Evolutionary conservation across 1,284 basidiomycete species (phyloP).

Genomic region (Neotropicomus parvogracilis): DNA sequence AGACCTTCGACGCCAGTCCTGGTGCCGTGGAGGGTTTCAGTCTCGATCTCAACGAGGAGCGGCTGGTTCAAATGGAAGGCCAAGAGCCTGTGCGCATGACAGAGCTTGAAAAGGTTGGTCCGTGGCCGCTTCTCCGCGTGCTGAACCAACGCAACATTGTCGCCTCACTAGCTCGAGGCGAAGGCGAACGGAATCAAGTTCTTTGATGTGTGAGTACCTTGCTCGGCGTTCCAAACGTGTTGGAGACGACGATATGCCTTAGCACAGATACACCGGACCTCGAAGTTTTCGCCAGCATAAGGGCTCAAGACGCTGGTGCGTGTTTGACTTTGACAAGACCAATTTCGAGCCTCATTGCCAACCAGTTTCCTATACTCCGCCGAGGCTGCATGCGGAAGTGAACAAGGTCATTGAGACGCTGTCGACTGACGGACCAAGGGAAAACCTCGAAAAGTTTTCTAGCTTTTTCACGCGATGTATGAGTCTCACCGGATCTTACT

Average conservation of each 20-base stretch:
- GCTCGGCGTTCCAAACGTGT: not conserved
- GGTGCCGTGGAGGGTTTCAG: constrained; percentile 37
- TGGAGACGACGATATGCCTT: constrained; percentile 15
- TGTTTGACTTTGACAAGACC: not conserved
- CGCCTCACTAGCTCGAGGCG: constrained; percentile 52
- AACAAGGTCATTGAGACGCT: constrained; percentile 61
- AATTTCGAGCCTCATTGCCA: constrained; percentile 3
- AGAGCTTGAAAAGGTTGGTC: constrained; percentile 73
- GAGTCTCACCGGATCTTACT: constrained; percentile 26
- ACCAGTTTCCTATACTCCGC: constrained; percentile 52
- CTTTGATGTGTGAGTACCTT: constrained; percentile 74
- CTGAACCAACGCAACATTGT: not conserved
- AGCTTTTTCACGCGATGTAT: constrained; percentile 70
- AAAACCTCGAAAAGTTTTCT: constrained; percentile 71
- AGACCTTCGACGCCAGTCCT: constrained; percentile 22
- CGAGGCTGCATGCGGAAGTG: constrained; percentile 57
- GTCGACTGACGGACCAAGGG: constrained; percentile 62
- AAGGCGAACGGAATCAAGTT: constrained; percentile 75
- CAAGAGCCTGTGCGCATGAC: constrained; percentile 72
- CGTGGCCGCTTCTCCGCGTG: not conserved
- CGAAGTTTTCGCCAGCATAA: constrained; percentile 43
- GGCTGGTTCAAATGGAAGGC: constrained; percentile 74
- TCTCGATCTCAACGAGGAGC: constrained; percentile 66
- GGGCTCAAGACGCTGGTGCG: constrained; percentile 40
- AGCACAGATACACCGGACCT: constrained; percentile 75